These are phyloP conservation scores for Penicillium sp. DNA, from an alignment of 2,329 filamentous ascomycete genomes.

Conservation along the genomic window DNA sequence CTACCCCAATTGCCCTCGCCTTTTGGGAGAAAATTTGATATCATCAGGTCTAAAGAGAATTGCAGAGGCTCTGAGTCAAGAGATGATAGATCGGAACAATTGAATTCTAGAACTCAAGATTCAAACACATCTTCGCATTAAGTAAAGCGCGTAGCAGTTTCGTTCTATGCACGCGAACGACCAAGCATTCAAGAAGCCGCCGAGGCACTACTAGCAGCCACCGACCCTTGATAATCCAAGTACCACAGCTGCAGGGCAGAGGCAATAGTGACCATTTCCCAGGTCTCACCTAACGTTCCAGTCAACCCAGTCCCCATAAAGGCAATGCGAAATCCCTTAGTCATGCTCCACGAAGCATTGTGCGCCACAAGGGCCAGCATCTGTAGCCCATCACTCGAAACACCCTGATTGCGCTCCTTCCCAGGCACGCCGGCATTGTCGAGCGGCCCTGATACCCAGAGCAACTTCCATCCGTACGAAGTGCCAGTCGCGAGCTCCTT, in stretches of 20 bases:
- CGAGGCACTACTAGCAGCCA: background rate
- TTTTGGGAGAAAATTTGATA: too few species aligned
- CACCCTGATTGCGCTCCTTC: constrained; percentile 5
- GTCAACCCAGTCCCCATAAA: constrained; percentile 9
- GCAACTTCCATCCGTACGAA: constrained; percentile 10
- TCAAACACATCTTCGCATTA: too few species aligned
- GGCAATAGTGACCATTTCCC: constrained; percentile 9
- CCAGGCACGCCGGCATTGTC: constrained; percentile 2
- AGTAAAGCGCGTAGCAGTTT: too few species aligned
- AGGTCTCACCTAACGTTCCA: constrained; percentile 6
- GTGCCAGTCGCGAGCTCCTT: constrained; percentile 9
- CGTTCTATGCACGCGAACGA: too few species aligned
- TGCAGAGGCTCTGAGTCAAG: too few species aligned
- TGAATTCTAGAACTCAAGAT: too few species aligned
- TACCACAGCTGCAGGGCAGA: constrained; percentile 13
- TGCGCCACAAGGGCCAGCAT: constrained; percentile 13
- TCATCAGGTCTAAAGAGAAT: too few species aligned
- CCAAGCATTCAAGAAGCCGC: background rate
- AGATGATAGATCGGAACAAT: too few species aligned
- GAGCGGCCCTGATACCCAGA: constrained; percentile 5
- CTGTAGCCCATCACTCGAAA: constrained; percentile 12
- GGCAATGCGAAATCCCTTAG: constrained; percentile 8
- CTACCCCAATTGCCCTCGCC: too few species aligned
- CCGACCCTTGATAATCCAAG: constrained; percentile 2
- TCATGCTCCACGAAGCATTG: constrained; percentile 13